A percentile compares a stretch with the other conserved stretches of the same genome.
phyloP scores from a whole-genome alignment of 169 alveolate genomes.

The Plasmodium inui region DNA sequence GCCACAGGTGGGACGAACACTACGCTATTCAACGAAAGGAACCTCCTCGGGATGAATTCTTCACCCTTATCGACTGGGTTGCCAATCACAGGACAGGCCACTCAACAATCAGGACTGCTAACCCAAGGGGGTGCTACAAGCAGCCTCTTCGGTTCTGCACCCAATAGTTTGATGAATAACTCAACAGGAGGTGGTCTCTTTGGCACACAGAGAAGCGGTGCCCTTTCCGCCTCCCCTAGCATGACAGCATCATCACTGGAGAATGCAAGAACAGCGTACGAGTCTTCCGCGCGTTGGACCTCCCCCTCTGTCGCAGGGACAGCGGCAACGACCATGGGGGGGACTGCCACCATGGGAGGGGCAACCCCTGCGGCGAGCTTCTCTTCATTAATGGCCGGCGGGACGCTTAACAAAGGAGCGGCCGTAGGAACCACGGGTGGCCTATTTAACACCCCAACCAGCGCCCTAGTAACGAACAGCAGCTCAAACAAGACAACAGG shows the following conservation, averaged over 20 bases:
- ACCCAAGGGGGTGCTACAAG: neutral
- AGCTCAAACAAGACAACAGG: neutral
- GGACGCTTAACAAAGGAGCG: neutral
- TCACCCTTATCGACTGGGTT: neutral
- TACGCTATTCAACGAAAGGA: neutral
- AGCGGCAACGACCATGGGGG: neutral
- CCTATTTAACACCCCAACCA: neutral
- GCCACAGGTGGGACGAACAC: neutral
- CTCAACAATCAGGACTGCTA: neutral
- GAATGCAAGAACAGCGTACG: conserved; percentile 17
- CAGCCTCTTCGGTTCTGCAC: neutral
- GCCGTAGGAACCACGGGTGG: neutral
- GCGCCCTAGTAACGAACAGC: conserved; percentile 8
- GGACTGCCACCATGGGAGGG: too few species aligned
- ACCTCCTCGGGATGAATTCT: neutral
- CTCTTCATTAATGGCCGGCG: neutral
- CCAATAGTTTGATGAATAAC: neutral
- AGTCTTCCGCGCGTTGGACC: conserved; percentile 2
- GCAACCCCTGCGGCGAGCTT: neutral
- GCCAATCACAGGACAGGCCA: neutral
- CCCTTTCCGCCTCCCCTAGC: neutral
- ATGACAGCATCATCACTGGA: neutral
- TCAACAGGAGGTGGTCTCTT: neutral
- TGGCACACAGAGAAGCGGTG: neutral
- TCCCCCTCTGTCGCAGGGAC: conserved; percentile 14